Conservation (phyloP, 179 eudicot genomes). For the Silene vulgaris region DNA sequence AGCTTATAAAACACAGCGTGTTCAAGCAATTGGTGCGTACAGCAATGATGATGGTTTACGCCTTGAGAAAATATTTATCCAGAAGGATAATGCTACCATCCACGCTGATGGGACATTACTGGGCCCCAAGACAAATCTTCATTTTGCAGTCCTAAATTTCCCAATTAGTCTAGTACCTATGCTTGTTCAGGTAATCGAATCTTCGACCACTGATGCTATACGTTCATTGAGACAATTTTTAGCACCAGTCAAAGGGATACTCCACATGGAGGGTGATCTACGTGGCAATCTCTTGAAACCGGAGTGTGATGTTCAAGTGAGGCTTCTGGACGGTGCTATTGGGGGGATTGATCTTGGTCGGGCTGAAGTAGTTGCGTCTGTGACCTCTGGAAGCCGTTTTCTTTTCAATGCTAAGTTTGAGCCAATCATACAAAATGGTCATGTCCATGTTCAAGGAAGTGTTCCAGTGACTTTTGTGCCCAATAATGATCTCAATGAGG, state of each 20-base stretch:
- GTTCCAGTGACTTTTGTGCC: slow-evolving; percentile 74
- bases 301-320: slow-evolving; percentile 98
- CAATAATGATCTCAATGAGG: slow-evolving; percentile 51
- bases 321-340: slow-evolving; percentile 94
- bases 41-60: slow-evolving; percentile 96
- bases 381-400: slow-evolving; percentile 89
- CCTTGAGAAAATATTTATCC: slow-evolving; percentile 92
- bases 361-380: slow-evolving; percentile 96
- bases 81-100: slow-evolving; percentile 92
- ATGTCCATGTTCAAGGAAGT: slow-evolving; percentile 98
- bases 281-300: slow-evolving; percentile 92
- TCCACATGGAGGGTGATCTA: slow-evolving; percentile 99
- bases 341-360: slow-evolving; percentile 98
- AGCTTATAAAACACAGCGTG: slow-evolving; percentile 85
- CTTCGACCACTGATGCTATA: slow-evolving; percentile 76
- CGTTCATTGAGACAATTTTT: slow-evolving; percentile 77
- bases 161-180: slow-evolving; percentile 94
- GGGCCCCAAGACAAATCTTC: slow-evolving; percentile 95
- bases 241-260: slow-evolving; percentile 84
- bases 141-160: slow-evolving; percentile 95
- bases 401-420: slow-evolving; percentile 96
- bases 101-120: slow-evolving; percentile 96
- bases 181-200: slow-evolving; percentile 84
- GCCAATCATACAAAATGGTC: slow-evolving; percentile 91
- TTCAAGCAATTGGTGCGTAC: slow-evolving; percentile 92